Base-by-base conservation (phyloP, 2,329 filamentous ascomycete genomes). In the Pseudofabraea citricarpa region DNA sequence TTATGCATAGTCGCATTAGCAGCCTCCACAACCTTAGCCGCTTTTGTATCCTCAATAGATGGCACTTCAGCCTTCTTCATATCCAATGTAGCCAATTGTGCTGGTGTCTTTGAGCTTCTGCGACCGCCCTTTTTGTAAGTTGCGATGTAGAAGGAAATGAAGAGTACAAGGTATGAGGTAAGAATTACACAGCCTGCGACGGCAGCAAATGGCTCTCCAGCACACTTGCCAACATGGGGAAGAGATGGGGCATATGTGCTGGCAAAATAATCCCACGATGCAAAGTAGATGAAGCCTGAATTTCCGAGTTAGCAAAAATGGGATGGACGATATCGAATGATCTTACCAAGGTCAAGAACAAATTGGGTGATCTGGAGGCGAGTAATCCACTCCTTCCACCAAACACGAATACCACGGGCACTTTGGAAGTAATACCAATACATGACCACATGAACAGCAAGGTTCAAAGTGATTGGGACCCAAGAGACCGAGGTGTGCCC, bases 101-200 rank as follows among this genome's bases (percentile, higher is more conserved):
- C 50, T 13, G 45, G 36, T 70, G 70, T 56, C 66, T 63, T 50
- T 64, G 67, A 46, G 64, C 68, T 64, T 43, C 65, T 64, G 29
- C 60, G 41, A 48, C 39, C 48, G 8, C 40, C 46, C 37, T 57
- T 53, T 33, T 46, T 50, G 42, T 59, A 59, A 6, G 56, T 59
- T 1, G 53, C 47, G 22, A 57, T 45, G 36, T 59, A 59, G 44
- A 58, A 59, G 2, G 45, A 53, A 38, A 59, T 52, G 38, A 59
- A 58, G 13, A 58, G 49, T 4, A 56, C 46, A 23, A 59, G 40
- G 36, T 59, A 58, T 3, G 53, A 56, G 18, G 41, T 50, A n/a
- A 59, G 12, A 23, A 58, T 56, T 4, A 41, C 45, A 31, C 43
- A 45, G 4, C 56, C 56, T 9, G 56, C 47, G 18, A 56, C 20